A percentile compares a stretch with the other conserved stretches of the same genome.
phyloP scores from a whole-genome alignment of 2,329 filamentous ascomycete genomes.

The Fusarium domesticum region DNA sequence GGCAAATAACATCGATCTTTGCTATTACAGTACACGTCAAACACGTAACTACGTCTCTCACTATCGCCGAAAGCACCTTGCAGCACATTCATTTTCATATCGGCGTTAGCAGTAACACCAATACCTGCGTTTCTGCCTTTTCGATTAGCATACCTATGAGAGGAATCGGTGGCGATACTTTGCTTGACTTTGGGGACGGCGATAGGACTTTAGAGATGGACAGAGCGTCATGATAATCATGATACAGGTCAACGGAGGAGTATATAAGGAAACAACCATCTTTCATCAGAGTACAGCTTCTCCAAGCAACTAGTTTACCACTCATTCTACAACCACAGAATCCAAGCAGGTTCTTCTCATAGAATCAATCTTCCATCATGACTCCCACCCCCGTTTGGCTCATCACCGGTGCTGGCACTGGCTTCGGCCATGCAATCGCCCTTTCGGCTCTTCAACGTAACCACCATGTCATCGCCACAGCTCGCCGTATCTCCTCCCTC shows the following conservation, averaged over 20 bases:
- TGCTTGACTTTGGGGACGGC: neutral
- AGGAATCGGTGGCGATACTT: neutral
- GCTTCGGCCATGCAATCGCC: constrained; percentile 44
- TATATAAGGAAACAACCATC: neutral
- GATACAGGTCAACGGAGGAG: neutral
- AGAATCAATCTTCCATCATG: constrained; percentile 2
- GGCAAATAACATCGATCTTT: too few species aligned
- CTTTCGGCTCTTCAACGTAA: constrained; percentile 41
- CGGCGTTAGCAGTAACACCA: too few species aligned
- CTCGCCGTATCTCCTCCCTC: constrained; percentile 33
- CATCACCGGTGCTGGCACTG: constrained; percentile 45
- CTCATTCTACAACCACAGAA: neutral
- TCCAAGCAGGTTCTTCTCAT: neutral
- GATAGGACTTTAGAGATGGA: neutral
- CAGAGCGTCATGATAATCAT: neutral
- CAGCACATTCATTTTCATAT: too few species aligned
- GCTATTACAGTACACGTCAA: too few species aligned
- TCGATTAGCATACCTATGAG: neutral
- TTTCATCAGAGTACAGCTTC: neutral
- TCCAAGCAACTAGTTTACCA: neutral
- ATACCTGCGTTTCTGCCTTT: neutral
- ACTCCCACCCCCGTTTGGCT: constrained; percentile 39
- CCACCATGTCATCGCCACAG: constrained; percentile 46
- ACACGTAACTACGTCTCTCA: too few species aligned
- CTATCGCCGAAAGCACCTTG: too few species aligned